Evolutionary conservation across 2,329 filamentous ascomycete species (phyloP).

Genomic region (Phialophora expanda): DNA sequence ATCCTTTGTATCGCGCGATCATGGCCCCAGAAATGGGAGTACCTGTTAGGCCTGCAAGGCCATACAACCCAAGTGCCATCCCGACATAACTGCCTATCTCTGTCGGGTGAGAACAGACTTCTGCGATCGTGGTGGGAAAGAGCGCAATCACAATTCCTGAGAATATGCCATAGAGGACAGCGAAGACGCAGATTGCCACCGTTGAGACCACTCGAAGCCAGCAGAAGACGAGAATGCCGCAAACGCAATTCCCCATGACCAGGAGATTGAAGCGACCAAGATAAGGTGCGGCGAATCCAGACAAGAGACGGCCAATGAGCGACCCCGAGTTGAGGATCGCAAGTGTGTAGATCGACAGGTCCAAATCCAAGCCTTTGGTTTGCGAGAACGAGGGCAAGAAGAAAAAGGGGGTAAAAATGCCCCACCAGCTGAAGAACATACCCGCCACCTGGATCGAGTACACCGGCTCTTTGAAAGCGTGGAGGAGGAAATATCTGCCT

Average conservation of each 20-base stretch:
- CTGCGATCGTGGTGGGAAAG: constrained; percentile 62
- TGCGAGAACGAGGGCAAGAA: constrained; percentile 80
- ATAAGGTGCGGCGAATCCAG: constrained; percentile 44
- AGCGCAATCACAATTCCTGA: constrained; percentile 70
- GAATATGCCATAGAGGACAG: constrained; percentile 69
- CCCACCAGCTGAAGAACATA: constrained; percentile 75
- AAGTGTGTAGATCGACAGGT: constrained; percentile 39
- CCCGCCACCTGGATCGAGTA: constrained; percentile 51
- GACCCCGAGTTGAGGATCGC: constrained; percentile 45
- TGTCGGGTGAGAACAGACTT: constrained; percentile 69
- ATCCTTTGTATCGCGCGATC: constrained; percentile 44
- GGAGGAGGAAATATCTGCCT: constrained; percentile 7
- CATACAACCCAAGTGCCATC: constrained; percentile 55
- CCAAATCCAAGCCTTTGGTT: constrained; percentile 46
- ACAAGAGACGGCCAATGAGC: constrained; percentile 45
- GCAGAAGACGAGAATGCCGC: constrained; percentile 43
- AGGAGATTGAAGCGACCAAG: constrained; percentile 45
- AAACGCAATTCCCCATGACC: constrained; percentile 35
- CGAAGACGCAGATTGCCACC: constrained; percentile 66
- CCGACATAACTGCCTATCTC: constrained; percentile 70
- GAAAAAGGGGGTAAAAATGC: constrained; percentile 77
- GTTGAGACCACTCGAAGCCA: constrained; percentile 61
- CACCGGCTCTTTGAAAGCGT: constrained; percentile 37
- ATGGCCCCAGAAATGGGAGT: constrained; percentile 56
- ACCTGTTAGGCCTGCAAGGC: constrained; percentile 54